phyloP scores from a whole-genome alignment of 305 asterid genomes.

The Andrographis paniculata region DNA sequence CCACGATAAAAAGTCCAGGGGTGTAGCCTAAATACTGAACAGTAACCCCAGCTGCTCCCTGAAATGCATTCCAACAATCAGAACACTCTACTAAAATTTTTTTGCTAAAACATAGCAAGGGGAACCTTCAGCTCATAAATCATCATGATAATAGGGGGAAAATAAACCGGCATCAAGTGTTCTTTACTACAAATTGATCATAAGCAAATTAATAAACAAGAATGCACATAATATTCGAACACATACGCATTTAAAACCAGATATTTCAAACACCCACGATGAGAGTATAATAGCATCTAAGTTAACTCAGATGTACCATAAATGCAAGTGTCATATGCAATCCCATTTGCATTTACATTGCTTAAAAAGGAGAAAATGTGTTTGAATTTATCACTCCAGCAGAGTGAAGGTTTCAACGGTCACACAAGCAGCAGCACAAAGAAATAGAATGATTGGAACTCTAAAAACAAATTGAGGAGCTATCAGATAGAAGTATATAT shows the following conservation, averaged over 20 bases:
- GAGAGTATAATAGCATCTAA: conserved; percentile 1
- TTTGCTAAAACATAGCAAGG: conserved; percentile 13
- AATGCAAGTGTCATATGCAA: neutral
- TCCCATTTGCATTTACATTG: neutral
- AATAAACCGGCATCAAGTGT: conserved; percentile 6
- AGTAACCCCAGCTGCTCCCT: conserved; percentile 95
- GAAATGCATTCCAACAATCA: conserved; percentile 29
- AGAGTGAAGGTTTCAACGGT: neutral
- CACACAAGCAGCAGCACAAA: neutral
- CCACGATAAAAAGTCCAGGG: conserved; percentile 96
- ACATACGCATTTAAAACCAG: neutral
- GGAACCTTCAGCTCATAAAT: conserved; percentile 8
- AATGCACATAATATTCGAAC: conserved; percentile 1
- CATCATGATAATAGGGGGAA: conserved; percentile 15
- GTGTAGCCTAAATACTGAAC: conserved; percentile 93
- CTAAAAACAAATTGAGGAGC: neutral
- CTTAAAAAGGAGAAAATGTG: neutral
- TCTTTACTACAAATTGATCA: conserved; percentile 6
- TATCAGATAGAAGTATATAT: neutral
- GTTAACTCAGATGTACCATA: neutral
- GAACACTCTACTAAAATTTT: conserved; percentile 11
- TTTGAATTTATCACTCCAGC: neutral
- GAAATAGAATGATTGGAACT: neutral
- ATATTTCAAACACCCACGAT: neutral
- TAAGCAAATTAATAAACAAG: conserved; percentile 6